Evolutionary conservation across 2,329 filamentous ascomycete genomes (phyloP).

Genomic region (Claviceps arundinis): DNA sequence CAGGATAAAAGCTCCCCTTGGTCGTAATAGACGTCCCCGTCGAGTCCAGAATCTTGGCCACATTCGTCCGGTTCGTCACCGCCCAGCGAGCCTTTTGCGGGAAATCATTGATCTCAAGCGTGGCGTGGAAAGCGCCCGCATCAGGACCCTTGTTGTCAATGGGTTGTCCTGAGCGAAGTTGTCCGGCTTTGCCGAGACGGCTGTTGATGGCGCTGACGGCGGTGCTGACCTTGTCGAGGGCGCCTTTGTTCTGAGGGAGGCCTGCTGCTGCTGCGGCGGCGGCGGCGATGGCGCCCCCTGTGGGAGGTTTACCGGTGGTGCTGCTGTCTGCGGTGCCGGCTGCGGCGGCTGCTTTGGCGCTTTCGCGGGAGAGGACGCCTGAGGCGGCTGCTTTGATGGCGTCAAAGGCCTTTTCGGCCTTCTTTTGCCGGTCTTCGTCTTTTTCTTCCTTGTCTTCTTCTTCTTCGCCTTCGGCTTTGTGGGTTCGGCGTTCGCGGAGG

Average conservation of each 20-base stretch:
- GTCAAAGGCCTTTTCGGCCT: conserved; percentile 54
- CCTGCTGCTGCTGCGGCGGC: conserved; percentile 34
- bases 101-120: conserved; percentile 97
- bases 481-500: conserved; percentile 73
- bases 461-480: conserved; percentile 74
- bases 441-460: conserved; percentile 75
- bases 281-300: conserved; percentile 15
- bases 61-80: conserved; percentile 95
- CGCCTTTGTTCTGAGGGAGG: conserved; percentile 42
- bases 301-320: conserved; percentile 7
- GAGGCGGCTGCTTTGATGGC: conserved; percentile 51
- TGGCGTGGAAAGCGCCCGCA: conserved; percentile 91
- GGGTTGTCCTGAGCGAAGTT: conserved; percentile 80
- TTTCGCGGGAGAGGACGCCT: conserved; percentile 39
- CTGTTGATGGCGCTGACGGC: conserved; percentile 85
- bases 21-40: conserved; percentile 95
- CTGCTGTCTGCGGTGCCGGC: not conserved
- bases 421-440: conserved; percentile 59
- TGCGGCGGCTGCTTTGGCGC: conserved; percentile 28
- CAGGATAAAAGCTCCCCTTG: conserved; percentile 80
- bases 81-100: conserved; percentile 97
- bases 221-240: conserved; percentile 77
- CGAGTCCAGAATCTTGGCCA: conserved; percentile 91
- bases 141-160: conserved; percentile 98
- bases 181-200: conserved; percentile 76